phyloP scores from a whole-genome alignment of 1,284 basidiomycete genomes.

The Mycosarcoma mackinlayi region DNA sequence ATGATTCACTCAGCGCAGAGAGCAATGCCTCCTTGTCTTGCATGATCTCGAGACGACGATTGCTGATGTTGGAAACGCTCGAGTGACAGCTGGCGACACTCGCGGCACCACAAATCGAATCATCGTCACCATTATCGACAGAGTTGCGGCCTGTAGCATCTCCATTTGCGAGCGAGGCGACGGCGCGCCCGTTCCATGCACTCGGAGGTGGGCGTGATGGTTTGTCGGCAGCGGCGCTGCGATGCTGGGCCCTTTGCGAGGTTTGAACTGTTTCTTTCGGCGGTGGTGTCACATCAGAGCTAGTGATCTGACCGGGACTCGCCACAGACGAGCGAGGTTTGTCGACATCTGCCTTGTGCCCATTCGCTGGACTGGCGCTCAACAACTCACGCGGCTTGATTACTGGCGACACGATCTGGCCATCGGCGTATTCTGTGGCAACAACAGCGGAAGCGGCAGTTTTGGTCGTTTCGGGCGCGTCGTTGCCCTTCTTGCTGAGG shows the following conservation, averaged over 20 bases:
- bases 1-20: constrained; percentile 18
- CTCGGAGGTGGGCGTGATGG: constrained; percentile 14
- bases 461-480: constrained; percentile 3
- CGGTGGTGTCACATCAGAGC: constrained; percentile 12
- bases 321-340: neutral
- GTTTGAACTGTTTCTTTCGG: neutral
- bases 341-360: neutral
- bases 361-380: neutral
- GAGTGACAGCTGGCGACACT: constrained; percentile 31
- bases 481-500: constrained; percentile 10
- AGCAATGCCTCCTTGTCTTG: constrained; percentile 38
- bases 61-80: constrained; percentile 29
- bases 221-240: constrained; percentile 9
- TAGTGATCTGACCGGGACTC: constrained; percentile 4
- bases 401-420: constrained; percentile 6
- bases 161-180: neutral
- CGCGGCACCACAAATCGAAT: constrained; percentile 8
- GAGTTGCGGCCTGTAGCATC: neutral
- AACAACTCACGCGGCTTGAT: neutral
- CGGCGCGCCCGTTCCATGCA: constrained; percentile 18
- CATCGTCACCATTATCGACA: constrained; percentile 10
- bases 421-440: constrained; percentile 3
- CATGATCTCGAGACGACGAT: constrained; percentile 47
- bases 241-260: neutral
- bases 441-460: constrained; percentile 7